A percentile compares a stretch with the other conserved stretches of the same genome.
These are phyloP conservation scores for Oryza officinalis DNA, from an alignment of 176 grass and related monocot genomes.

Conservation along the genomic window DNA sequence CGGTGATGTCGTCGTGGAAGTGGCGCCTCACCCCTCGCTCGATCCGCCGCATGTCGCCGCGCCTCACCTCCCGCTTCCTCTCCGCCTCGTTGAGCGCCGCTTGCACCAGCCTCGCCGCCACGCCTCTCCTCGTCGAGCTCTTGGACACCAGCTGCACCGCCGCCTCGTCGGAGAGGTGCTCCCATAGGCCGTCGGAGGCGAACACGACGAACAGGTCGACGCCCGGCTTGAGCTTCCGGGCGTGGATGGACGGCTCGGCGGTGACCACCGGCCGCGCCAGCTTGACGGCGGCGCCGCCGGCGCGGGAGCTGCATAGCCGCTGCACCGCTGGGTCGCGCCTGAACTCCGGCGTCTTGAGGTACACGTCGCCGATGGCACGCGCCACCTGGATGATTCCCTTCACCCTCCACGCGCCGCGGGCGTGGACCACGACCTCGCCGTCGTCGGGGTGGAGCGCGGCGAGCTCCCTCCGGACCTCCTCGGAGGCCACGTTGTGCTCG, in stretches of 20 bases:
- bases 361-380: conserved; percentile 33
- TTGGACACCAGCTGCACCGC: conserved; percentile 28
- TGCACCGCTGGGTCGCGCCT: conserved; percentile 11
- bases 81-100: conserved; percentile 18
- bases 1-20: conserved; percentile 41
- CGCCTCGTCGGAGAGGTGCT: conserved; percentile 25
- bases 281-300: background rate
- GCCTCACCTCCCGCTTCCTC: conserved; percentile 30
- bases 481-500: conserved; percentile 37
- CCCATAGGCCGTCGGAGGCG: conserved; percentile 40
- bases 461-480: conserved; percentile 31
- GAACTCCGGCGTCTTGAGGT: conserved; percentile 34
- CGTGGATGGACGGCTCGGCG: conserved; percentile 23
- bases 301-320: background rate
- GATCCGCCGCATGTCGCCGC: conserved; percentile 16
- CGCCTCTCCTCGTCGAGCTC: conserved; percentile 26
- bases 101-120: conserved; percentile 24
- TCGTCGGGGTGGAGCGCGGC: conserved; percentile 28
- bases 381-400: conserved; percentile 47
- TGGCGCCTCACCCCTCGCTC: conserved; percentile 30
- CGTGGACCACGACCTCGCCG: conserved; percentile 15
- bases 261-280: conserved; percentile 28
- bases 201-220: conserved; percentile 31
- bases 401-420: conserved; percentile 25
- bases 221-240: conserved; percentile 15